Conservation (phyloP, 2,329 filamentous ascomycete genomes). For the Clarireedia hainanense region DNA sequence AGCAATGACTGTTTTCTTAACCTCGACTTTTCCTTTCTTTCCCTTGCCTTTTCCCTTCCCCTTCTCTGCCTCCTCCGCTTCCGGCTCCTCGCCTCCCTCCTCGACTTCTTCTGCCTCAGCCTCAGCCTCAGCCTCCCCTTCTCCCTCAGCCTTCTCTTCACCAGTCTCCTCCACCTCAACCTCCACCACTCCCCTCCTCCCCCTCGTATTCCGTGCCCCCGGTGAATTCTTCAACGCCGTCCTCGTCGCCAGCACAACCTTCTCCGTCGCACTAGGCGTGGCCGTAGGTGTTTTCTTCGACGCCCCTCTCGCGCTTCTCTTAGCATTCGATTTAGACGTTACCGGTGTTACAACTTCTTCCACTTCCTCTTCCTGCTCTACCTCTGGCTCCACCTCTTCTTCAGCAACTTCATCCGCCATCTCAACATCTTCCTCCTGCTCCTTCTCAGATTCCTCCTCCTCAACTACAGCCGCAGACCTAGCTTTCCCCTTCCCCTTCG, state of each 20-base stretch:
- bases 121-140: neutral
- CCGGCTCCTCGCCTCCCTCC: neutral
- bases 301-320: neutral
- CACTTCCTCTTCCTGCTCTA: conserved; percentile 24
- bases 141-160: neutral
- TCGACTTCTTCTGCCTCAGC: neutral
- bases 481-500: neutral
- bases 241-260: neutral
- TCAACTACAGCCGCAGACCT: neutral
- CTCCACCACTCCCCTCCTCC: neutral
- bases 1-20: neutral
- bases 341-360: conserved; percentile 11
- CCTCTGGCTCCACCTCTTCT: conserved; percentile 5
- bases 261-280: conserved; percentile 6
- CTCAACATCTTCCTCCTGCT: conserved; percentile 22
- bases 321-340: conserved; percentile 6
- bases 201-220: conserved; percentile 2
- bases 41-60: neutral
- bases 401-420: neutral
- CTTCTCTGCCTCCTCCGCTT: neutral
- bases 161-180: neutral
- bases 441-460: conserved; percentile 9
- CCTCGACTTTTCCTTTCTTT: neutral
- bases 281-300: conserved; percentile 8
- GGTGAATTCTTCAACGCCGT: neutral